Conservation (phyloP, 2,329 filamentous ascomycete species). For the Cercospora zeae-maydis region DNA sequence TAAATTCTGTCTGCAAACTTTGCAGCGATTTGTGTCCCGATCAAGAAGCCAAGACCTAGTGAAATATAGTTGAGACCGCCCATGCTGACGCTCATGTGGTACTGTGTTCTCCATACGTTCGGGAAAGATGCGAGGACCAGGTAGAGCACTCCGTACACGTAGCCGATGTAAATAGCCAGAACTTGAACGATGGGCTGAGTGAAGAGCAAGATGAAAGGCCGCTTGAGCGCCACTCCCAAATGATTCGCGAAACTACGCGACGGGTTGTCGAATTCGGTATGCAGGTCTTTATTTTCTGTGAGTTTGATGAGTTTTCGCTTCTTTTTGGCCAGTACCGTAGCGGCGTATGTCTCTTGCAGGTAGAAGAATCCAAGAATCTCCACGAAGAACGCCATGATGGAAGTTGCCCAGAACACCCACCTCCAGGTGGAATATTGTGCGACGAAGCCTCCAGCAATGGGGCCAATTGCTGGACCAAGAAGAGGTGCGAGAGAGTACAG, state of each 20-base stretch:
- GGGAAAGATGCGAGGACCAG: slow-evolving; percentile 39
- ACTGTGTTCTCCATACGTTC: slow-evolving; percentile 31
- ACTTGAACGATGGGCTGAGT: slow-evolving; percentile 40
- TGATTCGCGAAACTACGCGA: slow-evolving; percentile 34
- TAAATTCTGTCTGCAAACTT: slow-evolving; percentile 39
- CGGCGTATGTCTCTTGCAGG: slow-evolving; percentile 63
- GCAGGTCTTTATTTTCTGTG: slow-evolving; percentile 59
- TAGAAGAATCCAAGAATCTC: slow-evolving; percentile 61
- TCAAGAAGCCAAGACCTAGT: slow-evolving; percentile 59
- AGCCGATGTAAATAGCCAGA: slow-evolving; percentile 39
- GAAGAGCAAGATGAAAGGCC: slow-evolving; percentile 37
- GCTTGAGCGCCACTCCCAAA: slow-evolving; percentile 33
- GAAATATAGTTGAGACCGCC: slow-evolving; percentile 46
- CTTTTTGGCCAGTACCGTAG: slow-evolving; percentile 58
- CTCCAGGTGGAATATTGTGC: slow-evolving; percentile 63
- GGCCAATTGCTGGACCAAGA: slow-evolving; percentile 63
- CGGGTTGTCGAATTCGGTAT: slow-evolving; percentile 47
- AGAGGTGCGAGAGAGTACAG: slow-evolving; percentile 63
- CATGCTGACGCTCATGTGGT: slow-evolving; percentile 30
- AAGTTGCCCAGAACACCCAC: slow-evolving; percentile 69
- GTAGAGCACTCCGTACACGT: slow-evolving; percentile 41
- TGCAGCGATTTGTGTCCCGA: slow-evolving; percentile 45
- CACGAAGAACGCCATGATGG: slow-evolving; percentile 59
- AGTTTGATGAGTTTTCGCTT: slow-evolving; percentile 55
- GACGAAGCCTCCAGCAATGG: slow-evolving; percentile 64